Evolutionary conservation across 345 rosid species (phyloP).

Genomic region (Ceriops zippeliana): DNA sequence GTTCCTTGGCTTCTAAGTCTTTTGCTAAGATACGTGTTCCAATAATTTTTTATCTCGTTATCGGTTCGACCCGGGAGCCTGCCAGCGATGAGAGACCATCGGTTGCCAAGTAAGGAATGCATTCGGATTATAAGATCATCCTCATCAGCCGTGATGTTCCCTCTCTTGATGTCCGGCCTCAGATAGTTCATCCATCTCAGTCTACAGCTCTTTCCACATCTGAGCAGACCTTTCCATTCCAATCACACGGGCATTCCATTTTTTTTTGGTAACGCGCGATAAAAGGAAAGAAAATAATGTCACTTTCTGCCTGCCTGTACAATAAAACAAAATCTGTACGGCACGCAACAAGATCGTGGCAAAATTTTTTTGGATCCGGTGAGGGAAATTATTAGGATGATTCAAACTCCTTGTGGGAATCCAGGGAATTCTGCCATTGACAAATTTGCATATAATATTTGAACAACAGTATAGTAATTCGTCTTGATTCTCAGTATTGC

Average conservation of each 20-base stretch:
- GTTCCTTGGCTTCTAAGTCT: slow-evolving; percentile 31
- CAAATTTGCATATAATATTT: too few species aligned
- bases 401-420: too few species aligned
- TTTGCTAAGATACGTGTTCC: slow-evolving; percentile 57
- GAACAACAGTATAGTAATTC: too few species aligned
- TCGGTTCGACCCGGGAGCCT: slow-evolving; percentile 67
- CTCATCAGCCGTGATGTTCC: slow-evolving; percentile 50
- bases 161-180: slow-evolving; percentile 62
- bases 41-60: slow-evolving; percentile 68
- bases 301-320: too few species aligned
- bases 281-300: too few species aligned
- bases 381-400: too few species aligned
- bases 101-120: slow-evolving; percentile 54
- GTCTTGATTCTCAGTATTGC: too few species aligned
- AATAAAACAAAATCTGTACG: too few species aligned
- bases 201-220: slow-evolving; percentile 70
- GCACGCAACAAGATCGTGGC: too few species aligned
- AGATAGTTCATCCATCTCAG: slow-evolving; percentile 70
- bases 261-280: too few species aligned
- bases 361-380: too few species aligned
- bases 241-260: not conserved
- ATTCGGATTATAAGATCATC: slow-evolving; percentile 55
- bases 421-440: too few species aligned
- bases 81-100: slow-evolving; percentile 68
- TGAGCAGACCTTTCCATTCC: slow-evolving; percentile 38